Conservation (phyloP, 495 filamentous ascomycete species). For the Penicillium mononematosum region DNA sequence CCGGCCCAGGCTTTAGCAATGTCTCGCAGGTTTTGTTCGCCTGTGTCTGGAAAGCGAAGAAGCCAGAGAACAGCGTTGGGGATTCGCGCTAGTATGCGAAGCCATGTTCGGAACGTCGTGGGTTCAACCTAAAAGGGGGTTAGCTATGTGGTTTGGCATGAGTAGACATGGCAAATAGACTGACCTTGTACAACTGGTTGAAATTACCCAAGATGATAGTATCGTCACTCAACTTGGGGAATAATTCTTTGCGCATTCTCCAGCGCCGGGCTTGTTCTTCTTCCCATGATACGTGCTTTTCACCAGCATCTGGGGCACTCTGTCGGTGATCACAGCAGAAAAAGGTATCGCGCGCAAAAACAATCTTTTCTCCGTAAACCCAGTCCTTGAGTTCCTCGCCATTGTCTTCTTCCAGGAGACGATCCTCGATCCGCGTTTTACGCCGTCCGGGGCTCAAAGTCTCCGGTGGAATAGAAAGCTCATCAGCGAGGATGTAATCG, state of each 20-base stretch:
- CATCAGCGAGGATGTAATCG: slow-evolving; percentile 92
- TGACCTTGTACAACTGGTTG: slow-evolving; percentile 98
- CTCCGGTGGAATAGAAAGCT: slow-evolving; percentile 77
- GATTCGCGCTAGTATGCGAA: slow-evolving; percentile 83
- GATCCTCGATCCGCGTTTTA: slow-evolving; percentile 71
- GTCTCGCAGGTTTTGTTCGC: slow-evolving; percentile 78
- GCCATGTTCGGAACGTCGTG: slow-evolving; percentile 93
- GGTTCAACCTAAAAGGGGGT: slow-evolving; percentile 76
- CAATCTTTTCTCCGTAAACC: slow-evolving; percentile 97
- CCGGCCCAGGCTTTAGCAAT: slow-evolving; percentile 84
- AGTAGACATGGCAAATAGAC: slow-evolving; percentile 17
- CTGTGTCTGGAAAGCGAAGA: slow-evolving; percentile 91
- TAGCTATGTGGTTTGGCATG: slow-evolving; percentile 6
- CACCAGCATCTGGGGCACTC: slow-evolving; percentile 75
- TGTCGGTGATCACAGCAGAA: slow-evolving; percentile 98
- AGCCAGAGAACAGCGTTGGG: slow-evolving; percentile 94
- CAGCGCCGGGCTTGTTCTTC: slow-evolving; percentile 82
- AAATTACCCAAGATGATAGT: slow-evolving; percentile 95
- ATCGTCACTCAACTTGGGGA: slow-evolving; percentile 80
- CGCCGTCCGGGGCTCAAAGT: slow-evolving; percentile 76
- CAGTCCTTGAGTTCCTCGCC: slow-evolving; percentile 66
- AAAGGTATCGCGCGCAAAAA: slow-evolving; percentile 93
- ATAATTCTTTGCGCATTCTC: slow-evolving; percentile 93
- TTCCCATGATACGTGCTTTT: slow-evolving; percentile 69
- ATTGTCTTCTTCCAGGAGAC: slow-evolving; percentile 65